phyloP scores from a whole-genome alignment of 768 basidiomycete genomes.

The Russula sp. region DNA sequence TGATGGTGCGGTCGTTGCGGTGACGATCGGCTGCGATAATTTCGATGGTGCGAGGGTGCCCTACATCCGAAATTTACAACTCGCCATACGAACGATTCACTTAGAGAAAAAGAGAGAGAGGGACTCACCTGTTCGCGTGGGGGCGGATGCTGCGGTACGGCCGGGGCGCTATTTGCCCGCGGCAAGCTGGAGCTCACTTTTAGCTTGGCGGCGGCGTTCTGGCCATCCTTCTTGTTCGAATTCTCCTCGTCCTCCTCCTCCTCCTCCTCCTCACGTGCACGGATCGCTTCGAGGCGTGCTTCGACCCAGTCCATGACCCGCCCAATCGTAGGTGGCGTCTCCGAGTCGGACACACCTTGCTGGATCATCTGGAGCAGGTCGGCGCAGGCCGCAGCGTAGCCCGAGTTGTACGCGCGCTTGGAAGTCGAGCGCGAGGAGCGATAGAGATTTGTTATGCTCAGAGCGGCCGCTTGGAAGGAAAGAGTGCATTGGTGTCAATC shows the following conservation, averaged over 20 bases:
- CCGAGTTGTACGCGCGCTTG: slow-evolving; percentile 73
- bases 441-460: slow-evolving; percentile 80
- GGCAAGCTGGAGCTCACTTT: slow-evolving; percentile 22
- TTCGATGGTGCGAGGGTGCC: slow-evolving; percentile 32
- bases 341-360: slow-evolving; percentile 62
- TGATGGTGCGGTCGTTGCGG: slow-evolving; percentile 15
- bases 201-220: slow-evolving; percentile 22
- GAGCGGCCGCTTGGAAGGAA: slow-evolving; percentile 56
- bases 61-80: slow-evolving; percentile 23
- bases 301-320: slow-evolving; percentile 82
- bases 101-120: slow-evolving; percentile 16
- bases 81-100: background rate
- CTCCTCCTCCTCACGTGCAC: slow-evolving; percentile 69
- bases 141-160: slow-evolving; percentile 15
- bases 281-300: slow-evolving; percentile 70
- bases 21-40: slow-evolving; percentile 20
- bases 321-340: slow-evolving; percentile 50
- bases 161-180: slow-evolving; percentile 20
- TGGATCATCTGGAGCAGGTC: slow-evolving; percentile 79
- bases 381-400: slow-evolving; percentile 72
- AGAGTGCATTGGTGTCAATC: slow-evolving; percentile 10
- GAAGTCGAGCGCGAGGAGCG: slow-evolving; percentile 70
- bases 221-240: slow-evolving; percentile 31
- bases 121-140: slow-evolving; percentile 21
- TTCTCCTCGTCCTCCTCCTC: slow-evolving; percentile 75